A percentile compares a stretch with the other conserved stretches of the same genome.
Conservation (phyloP, 495 filamentous ascomycete genomes). For the Aspergillus mulundensis region DNA sequence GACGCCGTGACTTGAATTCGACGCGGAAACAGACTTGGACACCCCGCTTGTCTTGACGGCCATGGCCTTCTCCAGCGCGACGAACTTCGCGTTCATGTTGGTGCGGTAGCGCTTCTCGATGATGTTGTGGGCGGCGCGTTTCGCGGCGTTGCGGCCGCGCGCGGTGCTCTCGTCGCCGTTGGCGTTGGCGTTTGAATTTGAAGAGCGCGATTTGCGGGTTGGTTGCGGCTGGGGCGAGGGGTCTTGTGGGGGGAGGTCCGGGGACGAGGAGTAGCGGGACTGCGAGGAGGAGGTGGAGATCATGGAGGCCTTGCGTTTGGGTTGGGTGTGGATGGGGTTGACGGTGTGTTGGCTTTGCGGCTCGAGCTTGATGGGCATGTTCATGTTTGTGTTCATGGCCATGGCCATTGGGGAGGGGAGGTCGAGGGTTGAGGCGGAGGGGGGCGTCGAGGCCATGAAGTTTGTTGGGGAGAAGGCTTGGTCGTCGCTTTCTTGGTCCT, state of each 20-base stretch:
- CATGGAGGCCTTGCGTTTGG: conserved; percentile 20
- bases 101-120: conserved; percentile 52
- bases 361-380: neutral
- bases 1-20: neutral
- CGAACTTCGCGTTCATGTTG: conserved; percentile 53
- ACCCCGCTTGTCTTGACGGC: conserved; percentile 12
- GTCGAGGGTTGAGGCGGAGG: conserved; percentile 10
- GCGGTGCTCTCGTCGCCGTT: conserved; percentile 28
- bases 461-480: conserved; percentile 33
- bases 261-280: conserved; percentile 31
- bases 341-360: neutral
- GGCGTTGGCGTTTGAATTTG: neutral
- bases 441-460: conserved; percentile 22
- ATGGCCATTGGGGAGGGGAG: conserved; percentile 10
- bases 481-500: conserved; percentile 44
- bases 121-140: conserved; percentile 50
- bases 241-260: conserved; percentile 29
- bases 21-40: conserved; percentile 16
- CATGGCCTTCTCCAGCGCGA: conserved; percentile 41
- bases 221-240: conserved; percentile 15
- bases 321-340: conserved; percentile 5
- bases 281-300: neutral
- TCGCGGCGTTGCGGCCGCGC: conserved; percentile 40
- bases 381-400: neutral
- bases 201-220: conserved; percentile 31